A percentile compares a stretch with the other conserved stretches of the same genome.
These are phyloP conservation scores for Pythium oligandrum DNA, from an alignment of 352 stramenopile species.

Conservation along the genomic window DNA sequence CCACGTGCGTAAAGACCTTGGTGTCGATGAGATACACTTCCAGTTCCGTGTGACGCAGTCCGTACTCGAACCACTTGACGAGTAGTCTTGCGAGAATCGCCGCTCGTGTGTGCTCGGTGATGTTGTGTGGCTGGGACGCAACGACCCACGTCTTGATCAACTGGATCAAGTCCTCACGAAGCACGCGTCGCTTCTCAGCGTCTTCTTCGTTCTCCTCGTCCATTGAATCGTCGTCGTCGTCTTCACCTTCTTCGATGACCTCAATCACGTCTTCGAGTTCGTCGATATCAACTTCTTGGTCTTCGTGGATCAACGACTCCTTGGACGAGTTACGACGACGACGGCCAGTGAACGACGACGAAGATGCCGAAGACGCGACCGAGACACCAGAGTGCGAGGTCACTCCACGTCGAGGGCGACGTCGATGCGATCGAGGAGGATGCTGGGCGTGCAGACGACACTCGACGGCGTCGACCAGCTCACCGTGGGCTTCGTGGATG, in stretches of 20 bases:
- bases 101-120: conserved; percentile 38
- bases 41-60: conserved; percentile 42
- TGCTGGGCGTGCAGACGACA: conserved; percentile 72
- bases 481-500: conserved; percentile 75
- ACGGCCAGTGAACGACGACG: conserved; percentile 5
- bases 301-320: conserved; percentile 18
- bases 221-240: neutral
- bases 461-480: conserved; percentile 81
- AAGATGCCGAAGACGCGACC: neutral
- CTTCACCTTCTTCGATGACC: neutral
- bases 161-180: too few relatives aligned
- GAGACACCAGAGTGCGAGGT: neutral
- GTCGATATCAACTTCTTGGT: conserved; percentile 2
- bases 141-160: too few relatives aligned
- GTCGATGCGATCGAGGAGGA: conserved; percentile 7
- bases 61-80: conserved; percentile 84
- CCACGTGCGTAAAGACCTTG: conserved; percentile 53
- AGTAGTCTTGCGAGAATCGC: conserved; percentile 75
- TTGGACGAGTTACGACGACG: conserved; percentile 22
- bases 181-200: too few relatives aligned
- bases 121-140: conserved; percentile 3
- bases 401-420: neutral
- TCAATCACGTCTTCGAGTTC: neutral
- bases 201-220: neutral
- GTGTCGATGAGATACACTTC: conserved; percentile 62